These are phyloP conservation scores for Sporopachydermia lactativora DNA, from an alignment of 805 yeast species.

Conservation along the genomic window DNA sequence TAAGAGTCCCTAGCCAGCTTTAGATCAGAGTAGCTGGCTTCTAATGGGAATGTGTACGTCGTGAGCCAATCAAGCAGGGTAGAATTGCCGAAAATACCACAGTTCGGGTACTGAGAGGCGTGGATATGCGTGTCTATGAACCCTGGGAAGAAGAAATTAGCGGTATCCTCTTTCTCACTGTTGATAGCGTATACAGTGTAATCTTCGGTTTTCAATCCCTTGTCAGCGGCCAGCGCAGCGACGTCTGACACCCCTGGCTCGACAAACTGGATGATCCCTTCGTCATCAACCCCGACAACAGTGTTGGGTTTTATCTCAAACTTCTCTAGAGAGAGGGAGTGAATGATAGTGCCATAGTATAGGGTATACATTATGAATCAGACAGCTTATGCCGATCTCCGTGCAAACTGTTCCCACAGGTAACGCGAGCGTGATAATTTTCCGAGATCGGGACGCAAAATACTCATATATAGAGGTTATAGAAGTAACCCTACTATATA, in stretches of 20 bases:
- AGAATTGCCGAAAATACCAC: constrained; percentile 71
- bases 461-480: too few species aligned
- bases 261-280: constrained; percentile 39
- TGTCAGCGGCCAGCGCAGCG: constrained; percentile 6
- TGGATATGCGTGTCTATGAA: constrained; percentile 75
- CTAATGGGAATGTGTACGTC: constrained; percentile 81
- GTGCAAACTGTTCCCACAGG: too few species aligned
- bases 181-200: constrained; percentile 11
- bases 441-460: too few species aligned
- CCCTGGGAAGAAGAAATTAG: constrained; percentile 66
- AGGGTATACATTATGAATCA: constrained; percentile 22
- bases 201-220: constrained; percentile 10
- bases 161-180: neutral
- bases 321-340: constrained; percentile 46
- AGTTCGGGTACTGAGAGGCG: constrained; percentile 74
- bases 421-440: too few species aligned
- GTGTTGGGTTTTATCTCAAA: constrained; percentile 42
- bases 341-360: constrained; percentile 59
- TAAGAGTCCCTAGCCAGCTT: constrained; percentile 49
- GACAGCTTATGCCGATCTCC: too few species aligned
- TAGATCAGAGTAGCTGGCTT: constrained; percentile 45
- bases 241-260: constrained; percentile 8
- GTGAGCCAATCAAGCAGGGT: constrained; percentile 85
- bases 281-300: constrained; percentile 45
- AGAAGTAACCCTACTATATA: too few species aligned